Conservation (phyloP, 148 eudicot species). For the Euryodendron excelsum region DNA sequence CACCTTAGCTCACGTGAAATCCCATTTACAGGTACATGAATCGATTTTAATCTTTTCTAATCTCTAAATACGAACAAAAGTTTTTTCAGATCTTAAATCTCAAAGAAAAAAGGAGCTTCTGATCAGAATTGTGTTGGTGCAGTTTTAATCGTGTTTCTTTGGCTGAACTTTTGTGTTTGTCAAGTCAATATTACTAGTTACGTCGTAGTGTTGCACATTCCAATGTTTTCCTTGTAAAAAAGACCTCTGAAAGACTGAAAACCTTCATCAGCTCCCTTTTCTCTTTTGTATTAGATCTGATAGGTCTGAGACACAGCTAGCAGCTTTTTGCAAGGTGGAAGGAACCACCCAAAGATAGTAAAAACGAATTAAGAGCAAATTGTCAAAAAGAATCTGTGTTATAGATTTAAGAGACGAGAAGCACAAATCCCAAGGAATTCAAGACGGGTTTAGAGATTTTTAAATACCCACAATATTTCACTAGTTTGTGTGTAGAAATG, state of each 20-base stretch:
- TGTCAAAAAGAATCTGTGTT: not conserved
- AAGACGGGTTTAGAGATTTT: no score
- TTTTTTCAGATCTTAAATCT: not conserved
- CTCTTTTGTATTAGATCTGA: not conserved
- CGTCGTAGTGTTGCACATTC: not conserved
- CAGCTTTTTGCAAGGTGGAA: constrained; percentile 8
- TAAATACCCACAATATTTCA: no score
- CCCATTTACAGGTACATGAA: constrained; percentile 17
- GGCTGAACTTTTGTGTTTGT: not conserved
- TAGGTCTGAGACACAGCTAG: not conserved
- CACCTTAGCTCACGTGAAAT: constrained; percentile 16
- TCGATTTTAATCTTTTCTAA: not conserved
- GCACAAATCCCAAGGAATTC: not conserved
- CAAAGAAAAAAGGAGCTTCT: not conserved
- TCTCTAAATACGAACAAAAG: no score
- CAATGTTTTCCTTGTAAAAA: not conserved
- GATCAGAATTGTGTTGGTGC: not conserved
- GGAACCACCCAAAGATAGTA: constrained; percentile 5
- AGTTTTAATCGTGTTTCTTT: not conserved
- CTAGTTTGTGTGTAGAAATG: no score
- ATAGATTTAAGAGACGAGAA: no score
- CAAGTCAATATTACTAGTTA: not conserved
- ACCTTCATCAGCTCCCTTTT: not conserved
- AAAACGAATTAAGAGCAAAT: not conserved
- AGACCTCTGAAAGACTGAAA: not conserved